Evolutionary conservation across 768 basidiomycete genomes (phyloP).

Genomic region (Boletus pseudopeckii): DNA sequence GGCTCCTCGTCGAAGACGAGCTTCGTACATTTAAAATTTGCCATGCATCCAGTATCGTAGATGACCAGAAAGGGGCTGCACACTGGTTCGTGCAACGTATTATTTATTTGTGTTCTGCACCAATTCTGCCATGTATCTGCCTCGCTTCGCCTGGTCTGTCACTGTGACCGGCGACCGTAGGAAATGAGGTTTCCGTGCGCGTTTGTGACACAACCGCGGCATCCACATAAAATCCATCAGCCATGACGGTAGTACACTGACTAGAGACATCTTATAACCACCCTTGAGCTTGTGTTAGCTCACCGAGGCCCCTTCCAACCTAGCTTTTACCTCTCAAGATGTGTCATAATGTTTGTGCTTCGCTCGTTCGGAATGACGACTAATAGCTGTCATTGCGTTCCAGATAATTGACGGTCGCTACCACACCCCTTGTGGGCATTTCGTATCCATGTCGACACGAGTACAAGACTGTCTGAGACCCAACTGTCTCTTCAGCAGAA

Average conservation of each 20-base stretch:
- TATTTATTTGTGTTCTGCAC: slow-evolving; percentile 19
- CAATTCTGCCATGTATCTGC: slow-evolving; percentile 26
- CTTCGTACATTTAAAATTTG: slow-evolving; percentile 12
- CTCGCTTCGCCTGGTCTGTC: slow-evolving; percentile 35
- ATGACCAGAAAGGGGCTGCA: slow-evolving; percentile 9
- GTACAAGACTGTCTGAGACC: slow-evolving; percentile 60
- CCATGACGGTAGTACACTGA: slow-evolving; percentile 12
- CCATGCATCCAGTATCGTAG: slow-evolving; percentile 8
- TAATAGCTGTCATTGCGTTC: background rate
- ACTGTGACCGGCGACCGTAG: slow-evolving; percentile 32
- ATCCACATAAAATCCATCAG: slow-evolving; percentile 30
- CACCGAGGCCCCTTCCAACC: slow-evolving; percentile 14
- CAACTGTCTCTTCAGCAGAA: slow-evolving; percentile 68
- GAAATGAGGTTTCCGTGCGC: slow-evolving; percentile 40
- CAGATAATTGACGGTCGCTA: slow-evolving; percentile 77
- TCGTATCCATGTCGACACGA: slow-evolving; percentile 67
- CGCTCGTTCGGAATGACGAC: background rate
- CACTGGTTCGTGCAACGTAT: slow-evolving; percentile 19
- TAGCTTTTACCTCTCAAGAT: slow-evolving; percentile 35
- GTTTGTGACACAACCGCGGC: slow-evolving; percentile 30
- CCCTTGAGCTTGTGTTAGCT: slow-evolving; percentile 14
- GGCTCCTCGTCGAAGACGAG: slow-evolving; percentile 4
- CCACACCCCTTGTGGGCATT: slow-evolving; percentile 68
- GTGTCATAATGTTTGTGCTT: slow-evolving; percentile 68
- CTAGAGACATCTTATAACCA: slow-evolving; percentile 16